A percentile compares a stretch with the other conserved stretches of the same genome.
phyloP scores from a whole-genome alignment of 306 rosid genomes.

The Cicer cuneatum region DNA sequence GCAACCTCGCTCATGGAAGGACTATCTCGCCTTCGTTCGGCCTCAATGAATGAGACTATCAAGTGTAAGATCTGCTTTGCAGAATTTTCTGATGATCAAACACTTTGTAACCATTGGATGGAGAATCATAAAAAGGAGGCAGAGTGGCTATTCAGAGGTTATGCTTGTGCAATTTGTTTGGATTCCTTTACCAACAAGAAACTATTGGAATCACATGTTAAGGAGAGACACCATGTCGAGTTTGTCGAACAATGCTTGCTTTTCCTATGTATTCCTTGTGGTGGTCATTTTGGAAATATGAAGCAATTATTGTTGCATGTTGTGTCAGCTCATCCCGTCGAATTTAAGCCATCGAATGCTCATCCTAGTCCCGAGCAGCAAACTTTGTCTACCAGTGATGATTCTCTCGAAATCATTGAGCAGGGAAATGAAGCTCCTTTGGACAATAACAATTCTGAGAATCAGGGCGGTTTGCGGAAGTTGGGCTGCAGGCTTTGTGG shows the following conservation, averaged over 20 bases:
- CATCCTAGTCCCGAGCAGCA: slow-evolving; percentile 43
- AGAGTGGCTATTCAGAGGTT: slow-evolving; percentile 81
- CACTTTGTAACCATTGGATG: slow-evolving; percentile 87
- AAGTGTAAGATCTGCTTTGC: slow-evolving; percentile 73
- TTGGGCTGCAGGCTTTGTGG: slow-evolving; percentile 82
- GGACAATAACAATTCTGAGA: slow-evolving; percentile 53
- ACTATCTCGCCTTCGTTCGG: slow-evolving; percentile 48
- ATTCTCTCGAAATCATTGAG: slow-evolving; percentile 54
- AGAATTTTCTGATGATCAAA: slow-evolving; percentile 64
- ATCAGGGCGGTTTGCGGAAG: slow-evolving; percentile 55
- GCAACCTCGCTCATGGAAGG: slow-evolving; percentile 55
- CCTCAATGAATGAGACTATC: slow-evolving; percentile 50
- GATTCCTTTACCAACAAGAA: slow-evolving; percentile 80
- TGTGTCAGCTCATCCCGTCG: slow-evolving; percentile 61
- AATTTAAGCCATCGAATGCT: slow-evolving; percentile 60
- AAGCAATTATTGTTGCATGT: slow-evolving; percentile 84
- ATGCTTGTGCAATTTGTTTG: slow-evolving; percentile 86
- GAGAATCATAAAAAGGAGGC: slow-evolving; percentile 84
- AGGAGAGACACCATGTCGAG: slow-evolving; percentile 75
- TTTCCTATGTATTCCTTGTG: slow-evolving; percentile 85
- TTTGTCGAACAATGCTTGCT: slow-evolving; percentile 87
- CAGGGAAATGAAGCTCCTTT: slow-evolving; percentile 54
- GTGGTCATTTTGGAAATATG: slow-evolving; percentile 74
- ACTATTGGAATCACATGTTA: slow-evolving; percentile 75
- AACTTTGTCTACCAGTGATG: slow-evolving; percentile 51